Evolutionary conservation across 495 filamentous ascomycete genomes (phyloP), one percentile per base, ranked within the genome.

Genomic region (Lasiosphaeria ovina): DNA sequence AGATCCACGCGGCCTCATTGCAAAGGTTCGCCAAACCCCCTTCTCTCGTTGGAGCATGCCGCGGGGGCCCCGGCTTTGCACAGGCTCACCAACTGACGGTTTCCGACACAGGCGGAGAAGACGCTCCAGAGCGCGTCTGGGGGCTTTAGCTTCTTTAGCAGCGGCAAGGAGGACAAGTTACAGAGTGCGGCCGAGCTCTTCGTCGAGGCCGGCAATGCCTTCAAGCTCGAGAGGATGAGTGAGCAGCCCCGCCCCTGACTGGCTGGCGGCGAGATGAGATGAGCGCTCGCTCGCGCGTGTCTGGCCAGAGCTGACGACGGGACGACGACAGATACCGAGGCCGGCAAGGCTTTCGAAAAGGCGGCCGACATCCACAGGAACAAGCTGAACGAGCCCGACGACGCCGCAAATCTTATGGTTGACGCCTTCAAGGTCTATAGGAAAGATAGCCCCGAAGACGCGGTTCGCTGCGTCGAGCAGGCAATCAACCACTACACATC

Each of bases 401-500:
- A 97, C 69, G 89, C 89, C 35, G 92, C 93, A 40, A 93, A 93
- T 70, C 85, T 86, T 51, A 77, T 89, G 59, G 61, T 74, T 9
- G 79, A 84, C 61, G 91, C 91, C 33, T 94, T 89, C 80, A 93
- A 94, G 79, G 83, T 86, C 53, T 96, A 95, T 77, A 85, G 86
- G 68, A 93, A 91, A 77, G 82, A 87, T 35, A 83, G 87, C 69
- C 91, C 92, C 11, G 79, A 87, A 68, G 88, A 91, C 72, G 91
- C 90, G 17, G 87, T 88, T 53, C 79, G 89, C 55, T 89, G 89
- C 59, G 78, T 96, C 52, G 79, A 88, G 34, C 72, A 80, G 60
- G 89, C 91, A 17, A 91, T 97, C 67, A 75, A 81, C 35, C 88
- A 93, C 71, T 96, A 93, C 69, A 89, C 87, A 51, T 70, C 82